Evolutionary conservation across 805 yeast genomes (phyloP).

Genomic region (Ogataea nakhonphanomensis): DNA sequence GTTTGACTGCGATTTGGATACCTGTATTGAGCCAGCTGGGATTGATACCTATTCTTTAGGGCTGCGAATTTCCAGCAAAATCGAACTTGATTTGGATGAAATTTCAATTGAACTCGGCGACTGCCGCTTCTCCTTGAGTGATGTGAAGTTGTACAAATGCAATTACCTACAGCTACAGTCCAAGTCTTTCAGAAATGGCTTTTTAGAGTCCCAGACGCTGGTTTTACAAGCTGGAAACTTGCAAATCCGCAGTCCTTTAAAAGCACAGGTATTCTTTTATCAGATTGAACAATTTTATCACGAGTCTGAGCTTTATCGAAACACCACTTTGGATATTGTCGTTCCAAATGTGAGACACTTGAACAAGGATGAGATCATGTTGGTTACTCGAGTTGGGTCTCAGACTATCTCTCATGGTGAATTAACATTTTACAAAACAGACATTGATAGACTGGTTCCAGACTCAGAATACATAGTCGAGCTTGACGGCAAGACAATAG

Average conservation of each 20-base stretch:
- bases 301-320: slow-evolving; percentile 9
- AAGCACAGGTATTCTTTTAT: slow-evolving; percentile 12
- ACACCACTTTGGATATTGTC: slow-evolving; percentile 19
- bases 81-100: slow-evolving; percentile 15
- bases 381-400: slow-evolving; percentile 23
- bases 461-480: slow-evolving; percentile 15
- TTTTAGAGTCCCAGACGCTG: slow-evolving; percentile 19
- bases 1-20: slow-evolving; percentile 35
- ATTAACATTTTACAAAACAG: slow-evolving; percentile 27
- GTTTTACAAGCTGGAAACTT: slow-evolving; percentile 23
- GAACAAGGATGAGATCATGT: slow-evolving; percentile 27
- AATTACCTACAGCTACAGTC: slow-evolving; percentile 19
- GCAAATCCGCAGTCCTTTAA: slow-evolving; percentile 15
- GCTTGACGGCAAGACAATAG: slow-evolving; percentile 10
- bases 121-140: slow-evolving; percentile 17
- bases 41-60: slow-evolving; percentile 39
- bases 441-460: slow-evolving; percentile 27
- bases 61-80: slow-evolving; percentile 32
- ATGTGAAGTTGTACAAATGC: slow-evolving; percentile 6
- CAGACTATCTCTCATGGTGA: slow-evolving; percentile 12
- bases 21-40: slow-evolving; percentile 35
- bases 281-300: slow-evolving; percentile 19
- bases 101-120: slow-evolving; percentile 11
- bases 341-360: slow-evolving; percentile 26
- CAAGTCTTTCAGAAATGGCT: slow-evolving; percentile 21